phyloP scores from a whole-genome alignment of 2,329 filamentous ascomycete species.

The Aulographum hederae region DNA sequence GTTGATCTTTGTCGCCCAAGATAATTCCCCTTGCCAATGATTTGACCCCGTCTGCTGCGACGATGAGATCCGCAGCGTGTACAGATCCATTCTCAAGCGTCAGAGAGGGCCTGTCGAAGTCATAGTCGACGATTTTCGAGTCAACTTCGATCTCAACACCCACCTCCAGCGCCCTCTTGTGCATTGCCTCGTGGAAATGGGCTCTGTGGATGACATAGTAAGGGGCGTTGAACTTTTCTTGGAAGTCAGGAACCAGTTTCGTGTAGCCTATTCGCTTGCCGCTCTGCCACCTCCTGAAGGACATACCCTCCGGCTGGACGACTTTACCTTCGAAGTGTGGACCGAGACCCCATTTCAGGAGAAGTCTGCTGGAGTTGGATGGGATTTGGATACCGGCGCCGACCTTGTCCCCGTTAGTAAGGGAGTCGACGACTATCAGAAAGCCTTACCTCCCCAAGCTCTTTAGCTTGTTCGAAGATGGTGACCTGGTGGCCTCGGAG shows the following conservation, averaged over 20 bases:
- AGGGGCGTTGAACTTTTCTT: slow-evolving; percentile 11
- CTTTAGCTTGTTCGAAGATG: neutral
- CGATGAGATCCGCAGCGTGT: no score
- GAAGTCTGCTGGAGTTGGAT: slow-evolving; percentile 16
- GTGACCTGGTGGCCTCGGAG: neutral
- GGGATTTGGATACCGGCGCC: slow-evolving; percentile 24
- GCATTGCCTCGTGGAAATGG: slow-evolving; percentile 14
- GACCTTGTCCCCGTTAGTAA: no score
- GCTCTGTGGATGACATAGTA: slow-evolving; percentile 17
- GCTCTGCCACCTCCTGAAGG: slow-evolving; percentile 17
- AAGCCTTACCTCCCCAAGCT: no score
- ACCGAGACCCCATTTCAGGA: slow-evolving; percentile 15
- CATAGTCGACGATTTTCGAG: no score
- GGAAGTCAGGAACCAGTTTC: slow-evolving; percentile 14
- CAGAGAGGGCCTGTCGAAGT: no score
- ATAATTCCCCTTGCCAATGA: no score
- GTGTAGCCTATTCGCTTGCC: slow-evolving; percentile 17
- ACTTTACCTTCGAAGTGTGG: slow-evolving; percentile 11
- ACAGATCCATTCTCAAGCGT: no score
- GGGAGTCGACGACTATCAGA: no score
- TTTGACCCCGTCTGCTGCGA: no score
- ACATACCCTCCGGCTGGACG: slow-evolving; percentile 15
- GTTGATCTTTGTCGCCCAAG: no score
- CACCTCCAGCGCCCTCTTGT: no score
- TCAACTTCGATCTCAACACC: no score